These are phyloP conservation scores for Gossypium schwendimanii DNA, from an alignment of 441 rosid genomes.

Conservation along the genomic window DNA sequence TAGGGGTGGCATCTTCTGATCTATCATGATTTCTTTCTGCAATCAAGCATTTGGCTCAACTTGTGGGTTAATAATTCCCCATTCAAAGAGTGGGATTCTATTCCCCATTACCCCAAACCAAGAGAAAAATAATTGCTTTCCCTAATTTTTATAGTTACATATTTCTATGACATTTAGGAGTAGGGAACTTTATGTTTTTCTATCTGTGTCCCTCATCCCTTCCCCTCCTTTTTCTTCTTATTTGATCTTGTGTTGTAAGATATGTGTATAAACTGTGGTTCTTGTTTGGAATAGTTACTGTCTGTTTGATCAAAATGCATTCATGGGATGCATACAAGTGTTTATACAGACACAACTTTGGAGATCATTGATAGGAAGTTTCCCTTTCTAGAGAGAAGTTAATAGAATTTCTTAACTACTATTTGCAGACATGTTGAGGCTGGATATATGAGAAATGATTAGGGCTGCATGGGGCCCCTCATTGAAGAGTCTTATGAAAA, in stretches of 20 bases:
- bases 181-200: neutral
- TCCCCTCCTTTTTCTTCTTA: neutral
- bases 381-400: neutral
- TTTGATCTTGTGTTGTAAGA: neutral
- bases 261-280: neutral
- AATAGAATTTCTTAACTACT: neutral
- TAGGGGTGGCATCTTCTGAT: neutral
- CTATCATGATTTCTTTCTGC: neutral
- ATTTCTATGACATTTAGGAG: neutral
- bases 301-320: neutral
- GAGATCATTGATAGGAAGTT: slow-evolving; percentile 4
- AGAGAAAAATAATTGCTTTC: neutral
- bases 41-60: neutral
- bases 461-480: neutral
- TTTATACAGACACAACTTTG: neutral
- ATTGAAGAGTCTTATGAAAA: neutral
- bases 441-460: neutral
- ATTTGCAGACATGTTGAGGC: neutral
- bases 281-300: neutral
- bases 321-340: neutral
- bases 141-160: neutral
- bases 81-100: neutral
- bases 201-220: neutral
- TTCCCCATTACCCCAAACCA: neutral
- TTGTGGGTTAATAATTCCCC: neutral